Conservation (phyloP, 345 rosid genomes). For the Excoecaria cochinchinensis region DNA sequence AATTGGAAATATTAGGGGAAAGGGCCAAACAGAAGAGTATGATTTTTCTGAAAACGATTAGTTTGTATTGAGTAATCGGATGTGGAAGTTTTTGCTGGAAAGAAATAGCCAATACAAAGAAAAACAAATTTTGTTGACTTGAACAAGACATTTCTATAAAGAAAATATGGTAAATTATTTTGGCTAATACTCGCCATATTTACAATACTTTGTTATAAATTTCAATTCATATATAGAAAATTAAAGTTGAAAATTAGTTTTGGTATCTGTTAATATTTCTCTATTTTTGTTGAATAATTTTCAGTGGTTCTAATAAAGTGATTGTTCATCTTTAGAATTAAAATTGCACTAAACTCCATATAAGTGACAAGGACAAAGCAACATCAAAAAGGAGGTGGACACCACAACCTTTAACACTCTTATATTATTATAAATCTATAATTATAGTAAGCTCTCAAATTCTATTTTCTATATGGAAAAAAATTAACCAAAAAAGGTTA, state of each 20-base stretch:
- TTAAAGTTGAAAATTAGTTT: too few species aligned
- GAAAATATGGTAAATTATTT: not conserved
- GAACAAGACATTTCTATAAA: not conserved
- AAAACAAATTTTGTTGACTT: not conserved
- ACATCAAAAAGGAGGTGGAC: slow-evolving; percentile 38
- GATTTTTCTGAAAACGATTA: slow-evolving; percentile 10
- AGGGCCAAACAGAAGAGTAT: slow-evolving; percentile 12
- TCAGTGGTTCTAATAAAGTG: slow-evolving; percentile 38
- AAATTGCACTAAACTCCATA: slow-evolving; percentile 29
- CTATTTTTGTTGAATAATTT: not conserved
- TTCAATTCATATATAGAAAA: not conserved
- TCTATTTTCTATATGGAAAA: slow-evolving; percentile 26
- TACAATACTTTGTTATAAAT: not conserved
- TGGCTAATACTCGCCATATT: not conserved
- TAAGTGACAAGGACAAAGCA: slow-evolving; percentile 43
- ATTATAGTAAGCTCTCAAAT: slow-evolving; percentile 37
- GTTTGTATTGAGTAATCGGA: not conserved
- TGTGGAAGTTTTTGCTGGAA: not conserved
- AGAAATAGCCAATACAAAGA: not conserved
- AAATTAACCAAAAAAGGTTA: not conserved
- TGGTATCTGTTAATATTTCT: too few species aligned
- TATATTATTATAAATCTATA: slow-evolving; percentile 1
- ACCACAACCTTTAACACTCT: slow-evolving; percentile 26
- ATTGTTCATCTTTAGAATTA: slow-evolving; percentile 30
- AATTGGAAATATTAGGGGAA: not conserved